Base-by-base conservation (phyloP, 805 yeast species). In the Nakazawaea molendinolei region DNA sequence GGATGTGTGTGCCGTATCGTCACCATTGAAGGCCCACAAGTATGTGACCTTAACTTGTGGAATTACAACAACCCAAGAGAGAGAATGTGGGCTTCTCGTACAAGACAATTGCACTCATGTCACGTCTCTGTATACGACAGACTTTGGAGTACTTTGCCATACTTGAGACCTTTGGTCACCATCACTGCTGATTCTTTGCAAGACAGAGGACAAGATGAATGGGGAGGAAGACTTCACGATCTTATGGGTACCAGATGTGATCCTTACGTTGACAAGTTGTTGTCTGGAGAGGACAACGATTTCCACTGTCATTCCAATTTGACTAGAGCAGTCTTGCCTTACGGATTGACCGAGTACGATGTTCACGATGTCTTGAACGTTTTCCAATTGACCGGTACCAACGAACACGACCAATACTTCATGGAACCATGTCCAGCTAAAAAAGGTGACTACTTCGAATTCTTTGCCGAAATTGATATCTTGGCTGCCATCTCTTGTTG, bases 1-100 rank as follows among this genome's bases (percentile, higher is more conserved):
- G 76, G 74, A 17, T 63, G 70, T 21, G 67, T 77, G 21, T 74
- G 79, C 41, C 60, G 84, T 26, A 61, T 78, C 38, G 69, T 75
- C 3, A 72, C 82, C 1, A 78, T 82, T 3, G 76, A 78, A 46
- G 84, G 84, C 4, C 80, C 86, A 2, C 85, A 78, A 52, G 85
- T 78, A 14, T 76, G 82, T 48, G 84, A 78, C 49, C 67, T 77
- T 53, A 77, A 78, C 55, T 69, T 74, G 34, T 78, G 84, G 84
- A 71, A 69, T 46, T 60, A 60, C 33, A 65, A 72, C 44, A 75
- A 76, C 48, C 81, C 78, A 18, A 59, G 80, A 47, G 84, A 78
- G 48, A 58, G 78, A 43, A 64, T 78, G 48, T 78, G 85, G 84
- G 85, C 84, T 12, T 69, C 82, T 4, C 61, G 85, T 50, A 76